phyloP scores from a whole-genome alignment of 2,329 filamentous ascomycete genomes.

The Aspergillus fijiensis region DNA sequence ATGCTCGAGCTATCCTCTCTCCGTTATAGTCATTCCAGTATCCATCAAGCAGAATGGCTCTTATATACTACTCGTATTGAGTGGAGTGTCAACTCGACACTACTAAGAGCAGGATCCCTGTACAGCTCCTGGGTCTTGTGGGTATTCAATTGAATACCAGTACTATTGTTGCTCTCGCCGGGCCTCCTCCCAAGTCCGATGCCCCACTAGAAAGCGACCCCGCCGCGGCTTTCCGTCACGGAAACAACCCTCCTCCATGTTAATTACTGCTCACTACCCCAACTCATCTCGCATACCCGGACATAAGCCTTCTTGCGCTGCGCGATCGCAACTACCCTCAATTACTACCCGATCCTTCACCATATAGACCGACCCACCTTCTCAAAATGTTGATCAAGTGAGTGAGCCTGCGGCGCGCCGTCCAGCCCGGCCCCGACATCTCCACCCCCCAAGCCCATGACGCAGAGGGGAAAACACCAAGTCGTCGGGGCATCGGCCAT shows the following conservation, averaged over 20 bases:
- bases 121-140: too few species aligned
- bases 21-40: too few species aligned
- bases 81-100: too few species aligned
- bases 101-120: too few species aligned
- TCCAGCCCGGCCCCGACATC: background rate
- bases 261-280: conserved; percentile 10
- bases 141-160: too few species aligned
- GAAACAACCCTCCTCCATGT: conserved; percentile 11
- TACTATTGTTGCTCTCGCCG: background rate
- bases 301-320: background rate
- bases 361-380: background rate
- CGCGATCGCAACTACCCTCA: background rate
- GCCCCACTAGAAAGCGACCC: conserved; percentile 34
- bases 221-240: conserved; percentile 29
- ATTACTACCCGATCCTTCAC: background rate
- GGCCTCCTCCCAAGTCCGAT: background rate
- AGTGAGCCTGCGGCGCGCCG: conserved; percentile 18
- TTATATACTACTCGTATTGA: too few species aligned
- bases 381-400: conserved; percentile 55
- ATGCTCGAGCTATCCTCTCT: too few species aligned
- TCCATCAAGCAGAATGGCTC: too few species aligned
- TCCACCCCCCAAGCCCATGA: background rate
- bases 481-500: background rate
- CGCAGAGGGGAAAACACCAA: background rate
- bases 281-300: background rate